These are phyloP conservation scores for Chloris gayana DNA, from an alignment of 176 grass and related monocot species.

Conservation along the genomic window DNA sequence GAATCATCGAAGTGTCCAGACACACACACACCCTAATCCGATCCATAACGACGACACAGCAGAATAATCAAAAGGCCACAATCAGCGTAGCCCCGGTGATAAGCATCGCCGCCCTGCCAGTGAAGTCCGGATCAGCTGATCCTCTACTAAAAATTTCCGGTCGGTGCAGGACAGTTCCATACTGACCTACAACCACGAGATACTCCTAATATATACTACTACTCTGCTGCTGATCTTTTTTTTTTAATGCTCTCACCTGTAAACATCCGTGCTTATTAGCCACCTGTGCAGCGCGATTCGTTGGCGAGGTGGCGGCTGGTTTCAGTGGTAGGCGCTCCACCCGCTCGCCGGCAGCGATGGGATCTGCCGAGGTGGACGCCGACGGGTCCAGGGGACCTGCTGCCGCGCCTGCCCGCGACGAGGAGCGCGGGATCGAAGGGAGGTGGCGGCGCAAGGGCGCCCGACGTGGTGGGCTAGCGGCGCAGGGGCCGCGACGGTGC, in stretches of 20 bases:
- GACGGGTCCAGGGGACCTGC: no score
- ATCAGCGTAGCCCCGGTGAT: not conserved
- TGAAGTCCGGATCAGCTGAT: not conserved
- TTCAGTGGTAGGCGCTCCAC: not conserved
- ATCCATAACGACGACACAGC: not conserved
- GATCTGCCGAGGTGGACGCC: no score
- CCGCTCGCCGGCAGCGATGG: no score
- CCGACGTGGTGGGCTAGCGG: no score
- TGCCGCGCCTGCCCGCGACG: no score
- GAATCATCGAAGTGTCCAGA: not conserved
- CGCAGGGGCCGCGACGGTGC: no score
- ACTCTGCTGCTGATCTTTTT: not conserved
- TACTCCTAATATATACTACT: no score
- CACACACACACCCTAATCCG: not conserved
- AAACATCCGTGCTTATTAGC: not conserved
- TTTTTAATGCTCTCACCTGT: no score
- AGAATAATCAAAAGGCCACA: not conserved
- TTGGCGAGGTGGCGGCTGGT: conserved; percentile 21
- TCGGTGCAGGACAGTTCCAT: not conserved
- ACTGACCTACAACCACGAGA: not conserved
- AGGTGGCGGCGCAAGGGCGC: no score
- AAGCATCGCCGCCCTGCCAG: not conserved
- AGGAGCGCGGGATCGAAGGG: no score
- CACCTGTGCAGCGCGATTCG: not conserved
- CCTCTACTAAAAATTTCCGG: not conserved